Evolutionary conservation across 2,329 filamentous ascomycete species (phyloP), one percentile per base, ranked within the genome.

Genomic region (Colletotrichum zoysiae): DNA sequence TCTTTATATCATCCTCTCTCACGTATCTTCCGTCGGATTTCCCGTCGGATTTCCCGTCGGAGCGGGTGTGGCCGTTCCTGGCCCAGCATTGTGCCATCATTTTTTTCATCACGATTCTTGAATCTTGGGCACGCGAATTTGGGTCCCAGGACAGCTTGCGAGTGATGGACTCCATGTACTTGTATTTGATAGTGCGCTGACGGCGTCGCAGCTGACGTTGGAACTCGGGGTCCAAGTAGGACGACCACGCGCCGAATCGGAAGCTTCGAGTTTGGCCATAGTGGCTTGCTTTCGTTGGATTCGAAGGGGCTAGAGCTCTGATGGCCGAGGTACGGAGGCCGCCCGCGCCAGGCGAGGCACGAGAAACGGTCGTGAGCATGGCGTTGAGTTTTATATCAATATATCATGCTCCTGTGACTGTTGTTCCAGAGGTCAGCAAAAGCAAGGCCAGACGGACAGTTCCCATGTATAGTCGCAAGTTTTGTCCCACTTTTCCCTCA

Each of bases 241-340:
- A 82, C 9, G 83, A 81, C 84, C 86, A 88, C 23, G 82, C 74
- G 63, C 82, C 84, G 70, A 89, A 84, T 71, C 86, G 85, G 72
- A 88, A 87, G 46, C 76, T 77, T 46, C 88, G 85, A 44, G 75
- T 79, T 73, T 87, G 86, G 55, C 82, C 79, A 23, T 75, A 77
- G 59, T 78, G 78, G 44, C 76, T 75, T 55, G 72, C 58, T 30
- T 65, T 60, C 42, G 53, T 62, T 35, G 67, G 65, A 38, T 64
- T 74, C 42, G 74, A 62, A 18, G 48, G 23, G 38, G 61, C 33
- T 20, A 53, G 55, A 26, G 67, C 48, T 58, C 62, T 56, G 23
- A 76, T 56, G 48, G 66, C 18, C 23, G 58, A 48, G 57, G 55
- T 74, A 53, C 76, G 76, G 58, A 79, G 67, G 40, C 76, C 70